These are phyloP conservation scores for Nyssa sinensis DNA, from an alignment of 148 eudicot genomes.

Conservation along the genomic window DNA sequence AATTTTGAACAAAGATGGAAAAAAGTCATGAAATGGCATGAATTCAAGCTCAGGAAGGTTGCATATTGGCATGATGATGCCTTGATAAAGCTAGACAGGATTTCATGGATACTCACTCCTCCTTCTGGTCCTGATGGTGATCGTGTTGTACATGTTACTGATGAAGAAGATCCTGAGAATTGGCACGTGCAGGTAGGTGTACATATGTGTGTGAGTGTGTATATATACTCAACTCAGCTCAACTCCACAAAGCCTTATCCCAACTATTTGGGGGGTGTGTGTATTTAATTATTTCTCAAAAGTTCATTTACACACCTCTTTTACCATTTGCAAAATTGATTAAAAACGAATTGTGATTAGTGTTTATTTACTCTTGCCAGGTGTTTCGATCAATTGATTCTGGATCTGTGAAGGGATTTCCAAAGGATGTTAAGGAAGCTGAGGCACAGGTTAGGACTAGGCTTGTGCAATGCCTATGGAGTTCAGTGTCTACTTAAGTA, in stretches of 20 bases:
- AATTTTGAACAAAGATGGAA: conserved; percentile 45
- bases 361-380: conserved; percentile 19
- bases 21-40: conserved; percentile 30
- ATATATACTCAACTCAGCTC: too few relatives aligned
- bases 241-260: too few relatives aligned
- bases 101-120: conserved; percentile 35
- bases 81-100: conserved; percentile 33
- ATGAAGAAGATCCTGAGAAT: conserved; percentile 29
- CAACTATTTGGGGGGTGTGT: too few relatives aligned
- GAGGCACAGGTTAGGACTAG: conserved; percentile 32
- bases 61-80: conserved; percentile 34
- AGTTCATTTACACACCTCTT: neutral
- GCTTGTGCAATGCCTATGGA: neutral
- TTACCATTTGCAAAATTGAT: neutral
- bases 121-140: conserved; percentile 28
- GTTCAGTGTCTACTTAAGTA: neutral
- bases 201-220: too few relatives aligned
- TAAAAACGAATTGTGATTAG: neutral
- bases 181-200: conserved; percentile 35
- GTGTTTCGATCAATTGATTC: conserved; percentile 42
- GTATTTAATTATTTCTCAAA: neutral
- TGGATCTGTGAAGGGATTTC: conserved; percentile 35
- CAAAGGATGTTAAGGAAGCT: conserved; percentile 26
- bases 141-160: conserved; percentile 17
- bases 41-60: conserved; percentile 20